Evolutionary conservation across 805 yeast species (phyloP), one percentile per base, ranked within the genome.

Genomic region (Brettanomyces bruxellensis): DNA sequence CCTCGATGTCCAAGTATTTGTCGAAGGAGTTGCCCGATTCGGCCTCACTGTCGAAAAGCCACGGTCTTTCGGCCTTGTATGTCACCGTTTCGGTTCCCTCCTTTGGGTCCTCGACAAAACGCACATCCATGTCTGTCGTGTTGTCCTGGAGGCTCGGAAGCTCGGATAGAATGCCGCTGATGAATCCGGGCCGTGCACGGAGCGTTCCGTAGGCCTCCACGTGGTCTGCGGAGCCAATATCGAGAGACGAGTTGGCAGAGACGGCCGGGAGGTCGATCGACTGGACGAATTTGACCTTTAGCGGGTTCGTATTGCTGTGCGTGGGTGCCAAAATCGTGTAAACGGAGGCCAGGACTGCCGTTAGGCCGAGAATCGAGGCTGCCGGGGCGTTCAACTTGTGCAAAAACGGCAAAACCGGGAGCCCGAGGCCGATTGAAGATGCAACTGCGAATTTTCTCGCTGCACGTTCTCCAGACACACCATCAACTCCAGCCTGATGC

Each of bases 201-300:
- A 80, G 71, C 24, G 62, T 64, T 18, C 78, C 79, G 50, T 50
- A 64, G 0, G 80, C 71, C 24, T 61, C 62, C 18, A 78, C 79
- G 30, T 55, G 56, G 13, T 80, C 63, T 55, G 1, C n/a, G 44
- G 37, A 23, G 28, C 25, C 5, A 30, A 5, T 23, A 46, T 18
- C 11, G 47, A 30, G 18, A 12, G 14, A 12, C 8, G 34, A 9
- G 45, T 45, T 47, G 7, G 45, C 24, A 4, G 43, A 41, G 4
- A 52, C 42, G 2, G 63, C 48, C 35, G 65, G 57, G 1, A 82
- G 61, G 51, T 84, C 75, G 45, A 83, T 69, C 2, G 68, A 65
- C 62, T 89, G 90, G 34, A 79, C 65, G 55, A 84, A 83, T 51
- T 90, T 70, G 47, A 86, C 67, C 59, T 87, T 89, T 61, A 87